Conservation (phyloP, 108 stramenopile species). For the Cyclostephanos tholiformis region DNA sequence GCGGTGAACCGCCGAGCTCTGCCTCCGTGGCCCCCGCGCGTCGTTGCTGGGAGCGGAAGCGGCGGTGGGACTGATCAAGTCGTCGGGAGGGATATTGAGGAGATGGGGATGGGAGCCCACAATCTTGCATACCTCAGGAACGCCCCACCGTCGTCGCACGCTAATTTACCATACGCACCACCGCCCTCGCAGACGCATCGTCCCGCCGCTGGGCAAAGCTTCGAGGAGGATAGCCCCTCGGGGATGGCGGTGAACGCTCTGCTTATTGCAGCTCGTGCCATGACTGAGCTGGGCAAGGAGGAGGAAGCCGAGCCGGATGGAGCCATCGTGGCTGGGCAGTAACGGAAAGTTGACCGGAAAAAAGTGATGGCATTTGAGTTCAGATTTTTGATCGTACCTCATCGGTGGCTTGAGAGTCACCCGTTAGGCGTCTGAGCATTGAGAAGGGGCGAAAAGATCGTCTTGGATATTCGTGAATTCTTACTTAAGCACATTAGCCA, state of each 20-base stretch:
- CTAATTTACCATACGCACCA: not conserved
- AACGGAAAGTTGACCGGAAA: too few species aligned
- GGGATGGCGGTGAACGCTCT: slow-evolving; percentile 38
- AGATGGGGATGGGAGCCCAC: slow-evolving; percentile 44
- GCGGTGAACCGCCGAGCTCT: too few species aligned
- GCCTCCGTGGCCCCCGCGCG: too few species aligned
- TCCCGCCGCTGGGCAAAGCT: not conserved
- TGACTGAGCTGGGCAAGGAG: slow-evolving; percentile 25
- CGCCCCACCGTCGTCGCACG: slow-evolving; percentile 9
- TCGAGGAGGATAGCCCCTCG: slow-evolving; percentile 27
- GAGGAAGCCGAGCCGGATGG: not conserved
- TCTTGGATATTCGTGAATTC: too few species aligned
- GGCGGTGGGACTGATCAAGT: too few species aligned
- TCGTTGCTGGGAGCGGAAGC: too few species aligned
- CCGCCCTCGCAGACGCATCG: not conserved
- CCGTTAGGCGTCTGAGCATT: too few species aligned
- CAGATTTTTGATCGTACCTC: too few species aligned
- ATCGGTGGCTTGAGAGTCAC: too few species aligned
- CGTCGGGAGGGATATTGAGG: not conserved
- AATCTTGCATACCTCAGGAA: slow-evolving; percentile 55
- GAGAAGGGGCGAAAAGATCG: too few species aligned
- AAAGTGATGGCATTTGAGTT: too few species aligned
- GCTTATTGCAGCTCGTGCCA: slow-evolving; percentile 37
- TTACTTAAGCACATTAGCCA: too few species aligned
- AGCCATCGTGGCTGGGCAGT: not conserved